Percentiles rank a stretch among this genome's conserved stretches.
Conservation (phyloP, 768 basidiomycete species). For the Boletus rubropictus region DNA sequence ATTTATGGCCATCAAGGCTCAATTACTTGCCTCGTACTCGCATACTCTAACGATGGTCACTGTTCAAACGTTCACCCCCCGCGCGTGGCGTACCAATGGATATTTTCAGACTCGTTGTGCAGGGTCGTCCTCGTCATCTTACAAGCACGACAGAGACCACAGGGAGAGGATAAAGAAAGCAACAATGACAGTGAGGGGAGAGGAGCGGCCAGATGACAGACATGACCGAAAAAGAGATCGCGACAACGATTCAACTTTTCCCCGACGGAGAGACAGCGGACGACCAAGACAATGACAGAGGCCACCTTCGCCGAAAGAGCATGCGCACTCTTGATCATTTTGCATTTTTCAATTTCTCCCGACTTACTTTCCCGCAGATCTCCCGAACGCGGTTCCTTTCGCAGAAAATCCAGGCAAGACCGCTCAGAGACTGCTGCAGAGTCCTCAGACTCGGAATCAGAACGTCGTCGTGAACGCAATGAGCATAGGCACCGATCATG, state of each 20-base stretch:
- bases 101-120: slow-evolving; percentile 23
- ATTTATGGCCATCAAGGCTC: no score
- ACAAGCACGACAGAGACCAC: slow-evolving; percentile 29
- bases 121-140: slow-evolving; percentile 43
- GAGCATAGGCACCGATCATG: slow-evolving; percentile 42
- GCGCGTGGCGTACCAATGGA: slow-evolving; percentile 44
- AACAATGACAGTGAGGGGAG: slow-evolving; percentile 9
- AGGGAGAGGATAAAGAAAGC: slow-evolving; percentile 24
- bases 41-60: slow-evolving; percentile 48
- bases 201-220: not conserved
- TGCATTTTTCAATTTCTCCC: not conserved
- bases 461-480: slow-evolving; percentile 52
- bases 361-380: slow-evolving; percentile 38
- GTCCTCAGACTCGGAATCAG: slow-evolving; percentile 48
- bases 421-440: slow-evolving; percentile 43
- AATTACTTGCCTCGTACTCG: no score
- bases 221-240: slow-evolving; percentile 3
- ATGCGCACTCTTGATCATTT: slow-evolving; percentile 42
- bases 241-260: not conserved
- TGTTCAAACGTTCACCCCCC: slow-evolving; percentile 74
- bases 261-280: slow-evolving; percentile 8
- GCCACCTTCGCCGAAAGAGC: slow-evolving; percentile 75
- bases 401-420: slow-evolving; percentile 55
- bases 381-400: slow-evolving; percentile 45
- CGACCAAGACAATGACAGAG: slow-evolving; percentile 15